These are phyloP conservation scores for Yueomyces sinensis DNA, from an alignment of 805 yeast species.

Conservation along the genomic window DNA sequence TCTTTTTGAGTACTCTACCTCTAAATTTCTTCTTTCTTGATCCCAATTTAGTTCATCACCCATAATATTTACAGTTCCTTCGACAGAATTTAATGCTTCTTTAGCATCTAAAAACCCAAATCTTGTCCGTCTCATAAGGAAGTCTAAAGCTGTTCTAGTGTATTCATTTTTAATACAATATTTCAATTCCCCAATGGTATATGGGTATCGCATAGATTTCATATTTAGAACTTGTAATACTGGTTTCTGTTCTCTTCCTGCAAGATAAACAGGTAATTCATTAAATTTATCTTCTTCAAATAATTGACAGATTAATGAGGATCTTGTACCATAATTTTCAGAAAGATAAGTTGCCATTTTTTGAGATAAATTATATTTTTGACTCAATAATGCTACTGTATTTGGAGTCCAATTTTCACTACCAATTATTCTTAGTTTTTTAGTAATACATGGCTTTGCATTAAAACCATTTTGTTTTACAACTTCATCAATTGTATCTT, in stretches of 20 bases:
- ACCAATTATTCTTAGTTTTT: constrained; percentile 50
- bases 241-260: constrained; percentile 24
- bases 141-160: constrained; percentile 77
- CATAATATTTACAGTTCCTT: constrained; percentile 78
- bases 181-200: constrained; percentile 80
- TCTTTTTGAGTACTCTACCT: constrained; percentile 33
- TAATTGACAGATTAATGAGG: constrained; percentile 59
- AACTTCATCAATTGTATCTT: constrained; percentile 75
- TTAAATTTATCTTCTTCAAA: constrained; percentile 38
- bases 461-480: constrained; percentile 34
- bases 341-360: constrained; percentile 72
- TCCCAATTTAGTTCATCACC: constrained; percentile 70
- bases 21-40: constrained; percentile 41
- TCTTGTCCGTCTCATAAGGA: constrained; percentile 86
- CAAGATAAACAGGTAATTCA: constrained; percentile 55
- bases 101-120: constrained; percentile 82
- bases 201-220: constrained; percentile 56
- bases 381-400: constrained; percentile 66
- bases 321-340: constrained; percentile 79
- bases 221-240: constrained; percentile 10
- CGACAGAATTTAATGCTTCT: constrained; percentile 69
- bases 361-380: constrained; percentile 59
- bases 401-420: constrained; percentile 69
- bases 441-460: constrained; percentile 30
- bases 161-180: constrained; percentile 76